These are phyloP conservation scores for Coemansia sp. DNA, from an alignment of 192 early-diverging fungal species.

Conservation along the genomic window DNA sequence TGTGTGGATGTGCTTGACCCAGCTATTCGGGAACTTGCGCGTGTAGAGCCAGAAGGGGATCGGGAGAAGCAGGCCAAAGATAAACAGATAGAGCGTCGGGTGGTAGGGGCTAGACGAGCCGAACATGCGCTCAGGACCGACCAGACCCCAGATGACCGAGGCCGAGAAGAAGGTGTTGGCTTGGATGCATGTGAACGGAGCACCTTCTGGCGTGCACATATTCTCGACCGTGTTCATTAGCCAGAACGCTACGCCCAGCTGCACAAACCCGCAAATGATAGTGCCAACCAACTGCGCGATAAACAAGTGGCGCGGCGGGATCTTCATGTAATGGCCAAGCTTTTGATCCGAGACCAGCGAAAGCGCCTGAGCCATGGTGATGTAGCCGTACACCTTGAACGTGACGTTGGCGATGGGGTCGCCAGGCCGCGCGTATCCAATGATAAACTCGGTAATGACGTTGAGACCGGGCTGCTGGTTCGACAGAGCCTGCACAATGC, in stretches of 20 bases:
- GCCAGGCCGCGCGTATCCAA: slow-evolving; percentile 71
- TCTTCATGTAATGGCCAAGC: slow-evolving; percentile 78
- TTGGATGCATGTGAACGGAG: slow-evolving; percentile 63
- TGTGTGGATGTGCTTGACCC: slow-evolving; percentile 62
- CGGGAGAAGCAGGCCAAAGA: slow-evolving; percentile 66
- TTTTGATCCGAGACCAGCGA: slow-evolving; percentile 64
- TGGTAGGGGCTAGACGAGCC: slow-evolving; percentile 57
- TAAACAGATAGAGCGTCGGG: slow-evolving; percentile 45
- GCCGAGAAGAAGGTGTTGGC: slow-evolving; percentile 64
- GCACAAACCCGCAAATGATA: slow-evolving; percentile 62
- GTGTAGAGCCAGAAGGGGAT: slow-evolving; percentile 65
- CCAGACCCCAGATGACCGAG: slow-evolving; percentile 75
- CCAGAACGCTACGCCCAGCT: slow-evolving; percentile 65
- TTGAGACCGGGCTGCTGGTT: slow-evolving; percentile 75
- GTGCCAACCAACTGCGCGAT: slow-evolving; percentile 73
- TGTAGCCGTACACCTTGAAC: slow-evolving; percentile 83
- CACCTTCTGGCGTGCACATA: slow-evolving; percentile 57
- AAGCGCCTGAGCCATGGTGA: slow-evolving; percentile 69
- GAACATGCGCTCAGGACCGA: slow-evolving; percentile 69
- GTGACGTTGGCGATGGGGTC: slow-evolving; percentile 76
- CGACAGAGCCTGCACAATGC: slow-evolving; percentile 73
- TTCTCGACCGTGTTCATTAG: slow-evolving; percentile 56
- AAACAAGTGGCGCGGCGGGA: slow-evolving; percentile 78
- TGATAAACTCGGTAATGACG: slow-evolving; percentile 80
- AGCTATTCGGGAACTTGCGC: slow-evolving; percentile 58